Evolutionary conservation across 208 protist species (phyloP), one percentile per base, ranked within the genome.

Genomic region (Trypanosoma melophagium): DNA sequence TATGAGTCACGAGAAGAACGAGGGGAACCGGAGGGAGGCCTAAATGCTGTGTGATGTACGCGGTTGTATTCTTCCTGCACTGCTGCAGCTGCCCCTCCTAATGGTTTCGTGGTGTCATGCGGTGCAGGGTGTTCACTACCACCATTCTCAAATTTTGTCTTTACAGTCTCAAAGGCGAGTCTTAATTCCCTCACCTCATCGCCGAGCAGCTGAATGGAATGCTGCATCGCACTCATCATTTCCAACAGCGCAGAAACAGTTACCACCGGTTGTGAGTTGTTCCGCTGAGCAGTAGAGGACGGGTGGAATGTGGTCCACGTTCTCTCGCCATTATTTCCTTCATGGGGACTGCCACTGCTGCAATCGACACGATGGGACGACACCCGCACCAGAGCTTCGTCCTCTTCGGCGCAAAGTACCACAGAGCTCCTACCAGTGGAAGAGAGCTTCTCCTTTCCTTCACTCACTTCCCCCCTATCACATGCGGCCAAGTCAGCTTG

Each of bases 181-280:
- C 56, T 54, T 14, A 70, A 31, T 17, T 70, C 55, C 22, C 42
- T 54, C 7, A 62, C 25, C 44, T 61, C 55, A 24, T 45, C 42
- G 16, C 44, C 55, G 22, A 70, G 65, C 56, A 63, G 65, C 14
- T 55, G 14, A 38, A 70, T 44, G 7, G 55, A 54, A 10, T 62
- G 54, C 28, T 44, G 41, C 21, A 35, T 35, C 5, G 28, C 28
- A 35, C 28, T 35, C 28, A 35, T 35, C 28, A 35, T 35, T 35
- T 35, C 28, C 28, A 35, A 35, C 28, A 35, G 28, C 5, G 5
- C 28, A 49, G 35, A 44, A 14, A 28, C 14, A 19, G 25, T 3
- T 28, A 14, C 51, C 2, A 31, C 25, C 13, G 60, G 21, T 3
- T 42, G 60, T 35, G 25, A 31, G 25, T 9, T 12, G 16, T 17